Evolutionary conservation across 805 yeast species (phyloP).

Genomic region (Saturnispora gosingensis): DNA sequence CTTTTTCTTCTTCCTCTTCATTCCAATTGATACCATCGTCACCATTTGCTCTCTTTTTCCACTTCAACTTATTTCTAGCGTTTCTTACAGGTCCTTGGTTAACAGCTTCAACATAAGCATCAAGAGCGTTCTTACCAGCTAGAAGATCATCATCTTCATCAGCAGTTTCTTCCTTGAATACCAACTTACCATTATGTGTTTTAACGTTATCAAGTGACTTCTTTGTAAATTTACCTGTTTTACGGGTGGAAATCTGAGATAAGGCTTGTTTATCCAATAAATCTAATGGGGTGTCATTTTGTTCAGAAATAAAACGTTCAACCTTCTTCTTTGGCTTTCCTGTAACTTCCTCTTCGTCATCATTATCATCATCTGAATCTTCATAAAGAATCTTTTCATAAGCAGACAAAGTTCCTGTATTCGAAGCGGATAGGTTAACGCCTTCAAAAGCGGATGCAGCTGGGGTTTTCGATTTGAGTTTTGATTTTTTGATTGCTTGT

Average conservation of each 20-base stretch:
- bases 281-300: conserved; percentile 71
- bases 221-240: conserved; percentile 46
- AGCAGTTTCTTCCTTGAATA: conserved; percentile 45
- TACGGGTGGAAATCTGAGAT: conserved; percentile 72
- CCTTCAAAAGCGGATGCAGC: conserved; percentile 10
- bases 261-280: conserved; percentile 76
- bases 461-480: conserved; percentile 41
- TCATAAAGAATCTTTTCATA: conserved; percentile 89
- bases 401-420: conserved; percentile 50
- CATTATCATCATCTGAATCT: conserved; percentile 55
- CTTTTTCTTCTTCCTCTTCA: conserved; percentile 17
- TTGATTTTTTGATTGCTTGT: conserved; percentile 75
- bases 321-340: conserved; percentile 20
- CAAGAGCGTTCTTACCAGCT: conserved; percentile 48
- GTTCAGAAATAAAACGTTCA: conserved; percentile 66
- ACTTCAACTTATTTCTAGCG: conserved; percentile 84
- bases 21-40: conserved; percentile 46
- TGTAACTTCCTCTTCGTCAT: conserved; percentile 37
- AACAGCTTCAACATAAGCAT: conserved; percentile 91
- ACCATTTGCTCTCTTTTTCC: conserved; percentile 40
- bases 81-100: conserved; percentile 91
- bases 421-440: conserved; percentile 30
- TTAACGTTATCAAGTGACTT: conserved; percentile 35
- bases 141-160: conserved; percentile 37
- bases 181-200: conserved; percentile 58